Evolutionary conservation across 2,329 filamentous ascomycete genomes (phyloP).

Genomic region (Fusarium ambrosium): DNA sequence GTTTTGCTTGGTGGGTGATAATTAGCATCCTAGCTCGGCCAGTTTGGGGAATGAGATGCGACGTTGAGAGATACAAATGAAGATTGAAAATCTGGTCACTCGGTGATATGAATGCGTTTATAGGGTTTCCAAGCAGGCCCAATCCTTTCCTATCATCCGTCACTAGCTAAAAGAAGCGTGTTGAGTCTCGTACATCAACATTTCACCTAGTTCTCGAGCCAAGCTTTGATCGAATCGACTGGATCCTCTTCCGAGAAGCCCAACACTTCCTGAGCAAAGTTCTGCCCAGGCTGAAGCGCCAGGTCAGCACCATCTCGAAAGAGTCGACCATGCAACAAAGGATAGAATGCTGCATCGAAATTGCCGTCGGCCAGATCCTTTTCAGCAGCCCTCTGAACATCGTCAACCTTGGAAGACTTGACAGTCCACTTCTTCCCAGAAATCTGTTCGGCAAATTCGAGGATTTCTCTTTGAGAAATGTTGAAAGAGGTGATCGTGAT

Average conservation of each 20-base stretch:
- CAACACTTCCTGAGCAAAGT: slow-evolving; percentile 2
- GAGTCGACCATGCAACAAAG: slow-evolving; percentile 5
- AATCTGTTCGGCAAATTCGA: not conserved
- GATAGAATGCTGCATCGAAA: slow-evolving; percentile 7
- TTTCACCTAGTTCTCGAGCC: not conserved
- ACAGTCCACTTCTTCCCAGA: slow-evolving; percentile 6
- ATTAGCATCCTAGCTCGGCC: not conserved
- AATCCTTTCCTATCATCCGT: not conserved
- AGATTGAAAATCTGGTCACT: not conserved
- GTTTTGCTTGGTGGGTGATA: not conserved
- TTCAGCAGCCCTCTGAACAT: slow-evolving; percentile 3
- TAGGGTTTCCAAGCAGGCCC: not conserved
- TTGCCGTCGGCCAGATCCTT: not conserved
- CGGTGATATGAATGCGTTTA: not conserved
- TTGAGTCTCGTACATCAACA: not conserved
- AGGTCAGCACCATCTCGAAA: slow-evolving; percentile 7
- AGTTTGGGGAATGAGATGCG: not conserved
- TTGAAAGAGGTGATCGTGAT: slow-evolving; percentile 12
- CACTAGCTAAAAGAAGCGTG: not conserved
- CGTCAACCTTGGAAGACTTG: slow-evolving; percentile 5
- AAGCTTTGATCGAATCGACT: not conserved
- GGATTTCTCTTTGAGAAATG: slow-evolving; percentile 9
- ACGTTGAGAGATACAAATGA: not conserved
- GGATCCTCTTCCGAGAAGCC: slow-evolving; percentile 4
- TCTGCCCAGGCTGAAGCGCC: not conserved